Evolutionary conservation across 2,329 filamentous ascomycete genomes (phyloP).

Genomic region (Pestalotiopsis sp.): DNA sequence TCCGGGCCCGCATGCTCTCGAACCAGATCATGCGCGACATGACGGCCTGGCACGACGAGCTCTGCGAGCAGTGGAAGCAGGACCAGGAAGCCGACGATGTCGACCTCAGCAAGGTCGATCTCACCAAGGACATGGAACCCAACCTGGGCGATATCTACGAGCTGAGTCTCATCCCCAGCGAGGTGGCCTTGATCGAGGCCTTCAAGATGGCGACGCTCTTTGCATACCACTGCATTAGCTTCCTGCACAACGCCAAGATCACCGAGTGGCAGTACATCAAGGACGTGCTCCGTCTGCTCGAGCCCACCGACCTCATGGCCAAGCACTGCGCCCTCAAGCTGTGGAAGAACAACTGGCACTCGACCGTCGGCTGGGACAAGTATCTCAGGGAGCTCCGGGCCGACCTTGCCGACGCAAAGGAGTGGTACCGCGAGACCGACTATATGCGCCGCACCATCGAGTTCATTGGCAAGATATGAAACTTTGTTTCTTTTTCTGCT

Average conservation of each 20-base stretch:
- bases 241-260: not conserved
- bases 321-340: slow-evolving; percentile 2
- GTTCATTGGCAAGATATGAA: not conserved
- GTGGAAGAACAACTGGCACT: slow-evolving; percentile 1
- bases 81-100: not conserved
- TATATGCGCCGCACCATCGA: not conserved
- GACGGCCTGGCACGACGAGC: not conserved
- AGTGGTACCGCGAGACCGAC: not conserved
- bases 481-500: not conserved
- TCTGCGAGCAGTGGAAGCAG: not conserved
- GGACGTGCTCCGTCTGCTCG: not conserved
- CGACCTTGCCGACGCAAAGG: not conserved
- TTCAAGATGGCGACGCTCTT: not conserved
- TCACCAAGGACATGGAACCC: not conserved
- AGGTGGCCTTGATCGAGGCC: not conserved
- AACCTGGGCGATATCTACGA: not conserved
- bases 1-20: not conserved
- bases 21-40: slow-evolving; percentile 3
- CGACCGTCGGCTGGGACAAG: not conserved
- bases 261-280: not conserved
- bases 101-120: not conserved
- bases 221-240: not conserved
- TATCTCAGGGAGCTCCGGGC: not conserved
- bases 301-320: not conserved
- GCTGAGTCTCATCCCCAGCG: not conserved